Conservation (phyloP, 768 basidiomycete genomes). For the Cyclocybe aegerita region DNA sequence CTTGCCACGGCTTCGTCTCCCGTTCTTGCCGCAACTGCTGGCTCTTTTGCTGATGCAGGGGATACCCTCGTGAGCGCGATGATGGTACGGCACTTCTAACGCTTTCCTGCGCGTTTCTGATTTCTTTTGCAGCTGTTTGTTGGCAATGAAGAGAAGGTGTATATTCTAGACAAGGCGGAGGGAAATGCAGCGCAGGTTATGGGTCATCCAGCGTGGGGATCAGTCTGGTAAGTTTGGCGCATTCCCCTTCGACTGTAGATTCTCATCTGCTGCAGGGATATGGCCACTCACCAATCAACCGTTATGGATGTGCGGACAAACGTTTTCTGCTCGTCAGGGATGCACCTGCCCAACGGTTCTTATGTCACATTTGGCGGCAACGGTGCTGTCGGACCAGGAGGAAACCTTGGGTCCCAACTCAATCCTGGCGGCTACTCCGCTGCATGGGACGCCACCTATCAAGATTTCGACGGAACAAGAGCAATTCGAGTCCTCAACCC, state of each 20-base stretch:
- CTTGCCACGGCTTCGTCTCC: constrained; percentile 34
- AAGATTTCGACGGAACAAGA: constrained; percentile 79
- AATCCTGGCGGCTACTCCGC: constrained; percentile 48
- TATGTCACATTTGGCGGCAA: constrained; percentile 79
- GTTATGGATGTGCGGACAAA: constrained; percentile 76
- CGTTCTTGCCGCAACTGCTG: constrained; percentile 34
- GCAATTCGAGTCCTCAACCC: constrained; percentile 83
- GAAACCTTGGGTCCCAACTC: constrained; percentile 51
- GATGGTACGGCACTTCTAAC: constrained; percentile 36
- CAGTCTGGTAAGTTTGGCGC: constrained; percentile 56
- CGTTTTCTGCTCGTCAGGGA: constrained; percentile 81
- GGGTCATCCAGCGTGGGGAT: constrained; percentile 73
- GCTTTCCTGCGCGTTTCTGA: constrained; percentile 11
- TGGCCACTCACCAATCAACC: constrained; percentile 53
- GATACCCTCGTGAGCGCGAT: constrained; percentile 48
- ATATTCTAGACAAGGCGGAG: constrained; percentile 89
- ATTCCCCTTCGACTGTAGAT: not conserved
- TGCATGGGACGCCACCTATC: constrained; percentile 63
- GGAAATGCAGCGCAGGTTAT: constrained; percentile 65
- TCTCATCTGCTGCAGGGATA: constrained; percentile 46
- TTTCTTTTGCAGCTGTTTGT: constrained; percentile 62
- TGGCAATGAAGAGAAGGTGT: constrained; percentile 78
- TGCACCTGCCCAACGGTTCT: constrained; percentile 80
- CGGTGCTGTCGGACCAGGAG: constrained; percentile 71
- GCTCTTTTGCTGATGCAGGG: constrained; percentile 46